Conservation (phyloP, 75 land plant genomes). For the Larix kaempferi region DNA sequence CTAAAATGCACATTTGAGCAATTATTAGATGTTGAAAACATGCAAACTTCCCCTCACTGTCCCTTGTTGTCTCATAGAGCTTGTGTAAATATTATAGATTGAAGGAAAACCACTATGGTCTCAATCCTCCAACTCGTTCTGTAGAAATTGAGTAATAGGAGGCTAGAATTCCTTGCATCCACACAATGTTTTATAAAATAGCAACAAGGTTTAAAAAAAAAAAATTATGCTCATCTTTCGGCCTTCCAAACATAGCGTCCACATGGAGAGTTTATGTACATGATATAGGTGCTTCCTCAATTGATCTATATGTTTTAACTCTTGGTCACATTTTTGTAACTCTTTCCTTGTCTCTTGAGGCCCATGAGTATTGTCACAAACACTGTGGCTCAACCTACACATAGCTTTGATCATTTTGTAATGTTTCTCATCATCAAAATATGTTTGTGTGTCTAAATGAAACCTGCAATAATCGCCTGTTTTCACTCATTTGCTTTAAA, state of each 20-base stretch:
- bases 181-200: too few species aligned
- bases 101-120: too few species aligned
- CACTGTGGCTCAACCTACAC: constrained; percentile 82
- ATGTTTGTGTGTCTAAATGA: constrained; percentile 70
- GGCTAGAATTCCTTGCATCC: too few species aligned
- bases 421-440: constrained; percentile 85
- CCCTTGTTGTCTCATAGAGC: too few species aligned
- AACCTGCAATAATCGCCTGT: constrained; percentile 61
- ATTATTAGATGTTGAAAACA: too few species aligned
- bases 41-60: too few species aligned
- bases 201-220: not conserved
- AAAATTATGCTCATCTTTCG: constrained; percentile 55
- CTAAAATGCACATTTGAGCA: too few species aligned
- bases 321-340: constrained; percentile 43
- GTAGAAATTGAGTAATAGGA: too few species aligned
- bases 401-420: constrained; percentile 87
- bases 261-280: constrained; percentile 74
- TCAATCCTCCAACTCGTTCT: too few species aligned
- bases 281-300: constrained; percentile 70
- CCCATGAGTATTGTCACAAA: constrained; percentile 1
- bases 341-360: constrained; percentile 45
- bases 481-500: constrained; percentile 39
- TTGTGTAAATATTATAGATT: too few species aligned
- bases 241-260: constrained; percentile 87
- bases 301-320: constrained; percentile 68